Conservation (phyloP, 352 stramenopile genomes). For the Pythium utonaiense region DNA sequence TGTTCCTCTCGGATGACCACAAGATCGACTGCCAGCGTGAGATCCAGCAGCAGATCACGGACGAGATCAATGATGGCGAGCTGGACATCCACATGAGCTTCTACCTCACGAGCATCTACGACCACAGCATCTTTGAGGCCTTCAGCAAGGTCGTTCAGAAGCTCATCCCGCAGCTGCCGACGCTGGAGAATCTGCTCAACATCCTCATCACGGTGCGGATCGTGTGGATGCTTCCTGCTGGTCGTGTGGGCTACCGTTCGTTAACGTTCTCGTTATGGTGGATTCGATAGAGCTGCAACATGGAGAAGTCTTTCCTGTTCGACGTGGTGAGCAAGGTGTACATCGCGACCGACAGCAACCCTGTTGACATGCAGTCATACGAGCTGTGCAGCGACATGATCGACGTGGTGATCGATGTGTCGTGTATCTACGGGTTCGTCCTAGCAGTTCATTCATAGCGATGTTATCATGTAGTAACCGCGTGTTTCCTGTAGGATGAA, state of each 20-base stretch:
- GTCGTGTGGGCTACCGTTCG: not conserved
- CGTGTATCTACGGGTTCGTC: slow-evolving; percentile 95
- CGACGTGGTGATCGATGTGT: slow-evolving; percentile 99
- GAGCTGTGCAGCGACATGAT: slow-evolving; percentile 99
- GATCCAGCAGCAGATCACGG: slow-evolving; percentile 96
- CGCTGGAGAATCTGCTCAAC: slow-evolving; percentile 98
- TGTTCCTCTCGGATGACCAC: slow-evolving; percentile 98
- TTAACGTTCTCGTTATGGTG: no score
- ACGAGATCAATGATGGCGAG: slow-evolving; percentile 94
- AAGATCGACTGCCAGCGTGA: slow-evolving; percentile 98
- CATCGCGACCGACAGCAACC: slow-evolving; percentile 97
- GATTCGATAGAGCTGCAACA: slow-evolving; percentile 90
- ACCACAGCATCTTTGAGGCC: slow-evolving; percentile 98
- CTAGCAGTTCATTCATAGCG: not conserved
- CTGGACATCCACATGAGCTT: slow-evolving; percentile 92
- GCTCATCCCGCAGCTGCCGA: slow-evolving; percentile 95
- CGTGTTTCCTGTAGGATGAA: slow-evolving; percentile 86
- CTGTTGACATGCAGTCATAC: slow-evolving; percentile 97
- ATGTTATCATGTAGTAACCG: not conserved
- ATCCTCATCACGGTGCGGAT: slow-evolving; percentile 89
- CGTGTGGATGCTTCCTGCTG: not conserved
- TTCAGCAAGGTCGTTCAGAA: slow-evolving; percentile 98
- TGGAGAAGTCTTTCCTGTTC: slow-evolving; percentile 99
- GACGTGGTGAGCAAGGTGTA: slow-evolving; percentile 99
- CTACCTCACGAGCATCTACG: slow-evolving; percentile 89